Base-by-base conservation (phyloP, 2,329 filamentous ascomycete genomes). In the Phyllosticta paracitricarpa region DNA sequence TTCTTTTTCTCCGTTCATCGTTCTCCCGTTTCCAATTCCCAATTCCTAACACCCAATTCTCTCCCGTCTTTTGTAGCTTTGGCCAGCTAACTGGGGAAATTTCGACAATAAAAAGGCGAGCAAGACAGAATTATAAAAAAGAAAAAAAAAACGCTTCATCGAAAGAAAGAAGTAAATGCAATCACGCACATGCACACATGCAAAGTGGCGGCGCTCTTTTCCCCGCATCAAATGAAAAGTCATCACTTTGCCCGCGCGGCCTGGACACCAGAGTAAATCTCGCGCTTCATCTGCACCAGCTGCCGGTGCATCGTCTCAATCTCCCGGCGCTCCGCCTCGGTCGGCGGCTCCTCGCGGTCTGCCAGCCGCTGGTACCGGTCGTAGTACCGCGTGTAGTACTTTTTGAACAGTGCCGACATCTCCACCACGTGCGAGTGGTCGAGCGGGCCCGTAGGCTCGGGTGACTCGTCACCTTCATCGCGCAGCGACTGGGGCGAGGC, bases 311-410 rank as follows among this genome's bases (percentile, higher is more conserved):
- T 81, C 62, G 73, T 76, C 67, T 79, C 77, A 59, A 86, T 68
- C 62, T 78, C 75, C 53, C 80, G 77, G 63, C 83, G 71, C 66
- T 85, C 81, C 24, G 77, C 72, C 56, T 73, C 70, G 8, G 80
- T 76, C 3, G 79, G 75, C n/a, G 57, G 71, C 66, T 85, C 80
- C 76, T 72, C 58, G 72, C 71, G 14, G 79, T 76, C 4, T 78
- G 75, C 70, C 63, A 78, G 66, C 64, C 73, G 70, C 67, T 80
- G 79, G 69, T 86, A 82, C 66, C 85, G 69, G 66, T 77, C 72
- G 65, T 79, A 77, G 66, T 87, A 87, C 61, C 78, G 79, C 40
- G 79, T 79, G 67, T 86, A 86, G 64, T 80, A 80, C 59, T 74
- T 75, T 67, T 84, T 83, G 70, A 86, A 87, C 56, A 74, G 76